Evolutionary conservation across 768 basidiomycete genomes (phyloP).

Genomic region (Boletus reticulatus): DNA sequence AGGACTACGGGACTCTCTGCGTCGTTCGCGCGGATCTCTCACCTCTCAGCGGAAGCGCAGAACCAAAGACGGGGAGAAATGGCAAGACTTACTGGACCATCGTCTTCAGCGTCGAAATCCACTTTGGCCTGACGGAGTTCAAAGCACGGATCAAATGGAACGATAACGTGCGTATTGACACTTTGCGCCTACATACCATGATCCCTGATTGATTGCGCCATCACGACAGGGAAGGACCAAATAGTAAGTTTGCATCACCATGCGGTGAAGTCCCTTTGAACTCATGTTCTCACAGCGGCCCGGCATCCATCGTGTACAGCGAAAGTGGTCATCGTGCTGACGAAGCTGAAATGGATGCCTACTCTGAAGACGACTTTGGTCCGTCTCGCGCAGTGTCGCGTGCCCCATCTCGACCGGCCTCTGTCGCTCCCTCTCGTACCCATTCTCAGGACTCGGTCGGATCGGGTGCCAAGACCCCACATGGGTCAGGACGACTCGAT

Average conservation of each 20-base stretch:
- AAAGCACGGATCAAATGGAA: slow-evolving; percentile 81
- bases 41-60: slow-evolving; percentile 66
- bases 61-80: slow-evolving; percentile 58
- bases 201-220: neutral
- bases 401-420: slow-evolving; percentile 41
- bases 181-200: neutral
- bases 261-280: neutral
- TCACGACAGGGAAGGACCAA: slow-evolving; percentile 56
- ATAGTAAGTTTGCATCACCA: slow-evolving; percentile 50
- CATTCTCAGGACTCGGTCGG: slow-evolving; percentile 47
- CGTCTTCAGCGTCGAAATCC: slow-evolving; percentile 81
- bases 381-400: slow-evolving; percentile 32
- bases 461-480: slow-evolving; percentile 32
- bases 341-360: slow-evolving; percentile 66
- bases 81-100: slow-evolving; percentile 82
- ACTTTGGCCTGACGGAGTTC: slow-evolving; percentile 82
- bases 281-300: slow-evolving; percentile 50
- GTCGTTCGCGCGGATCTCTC: slow-evolving; percentile 78
- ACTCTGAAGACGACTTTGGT: slow-evolving; percentile 61
- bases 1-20: slow-evolving; percentile 74
- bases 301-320: slow-evolving; percentile 79
- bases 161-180: slow-evolving; percentile 55
- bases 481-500: slow-evolving; percentile 28
- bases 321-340: slow-evolving; percentile 73
- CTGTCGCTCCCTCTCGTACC: slow-evolving; percentile 51